Evolutionary conservation across 2,329 filamentous ascomycete species (phyloP), one percentile per base, ranked within the genome.

Genomic region (Alternaria consortialis): DNA sequence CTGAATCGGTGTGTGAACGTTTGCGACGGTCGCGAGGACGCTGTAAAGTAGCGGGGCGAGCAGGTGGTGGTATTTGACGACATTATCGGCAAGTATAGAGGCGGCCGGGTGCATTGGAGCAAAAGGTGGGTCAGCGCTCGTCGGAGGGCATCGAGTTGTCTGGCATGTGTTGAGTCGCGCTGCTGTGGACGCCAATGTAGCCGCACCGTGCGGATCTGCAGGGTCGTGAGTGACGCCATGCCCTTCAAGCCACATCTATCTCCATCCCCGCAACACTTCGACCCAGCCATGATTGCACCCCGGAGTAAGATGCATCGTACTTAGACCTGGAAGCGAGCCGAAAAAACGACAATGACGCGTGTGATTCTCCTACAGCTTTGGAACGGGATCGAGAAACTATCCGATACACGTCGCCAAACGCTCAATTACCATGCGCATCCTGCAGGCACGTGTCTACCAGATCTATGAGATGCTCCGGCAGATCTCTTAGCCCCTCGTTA

Each of bases 51-150:
- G 51, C 39, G 77, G 76, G 20, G 77, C 71, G 59, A 77, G 44
- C 61, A 76, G 61, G 53, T 73, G 64, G 64, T 68, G 70, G 66
- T 77, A 53, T 56, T 71, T 72, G 64, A 69, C 67, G 65, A 65
- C 74, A 77, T 76, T 64, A 58, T 77, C 70, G 67, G 66, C 67
- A 44, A 76, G 57, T 53, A 66, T 53, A 56, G 69, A 67, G 51
- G 69, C 69, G 63, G 65, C 73, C 72, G 75, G 72, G 73, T 72
- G 77, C 77, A 80, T 80, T 78, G 74, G 75, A 68, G 69, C 62
- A 70, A 64, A 60, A 46, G 56, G 48, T 50, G 47, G 60, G 64
- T 66, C 69, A 77, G 53, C 73, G 74, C 61, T 72, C 68, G 70
- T 77, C 71, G 66, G 66, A 59, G 70, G 69, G 73, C 75, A 77